These are phyloP conservation scores for Effrenium voratum DNA, from an alignment of 73 alveolate species.

Conservation along the genomic window DNA sequence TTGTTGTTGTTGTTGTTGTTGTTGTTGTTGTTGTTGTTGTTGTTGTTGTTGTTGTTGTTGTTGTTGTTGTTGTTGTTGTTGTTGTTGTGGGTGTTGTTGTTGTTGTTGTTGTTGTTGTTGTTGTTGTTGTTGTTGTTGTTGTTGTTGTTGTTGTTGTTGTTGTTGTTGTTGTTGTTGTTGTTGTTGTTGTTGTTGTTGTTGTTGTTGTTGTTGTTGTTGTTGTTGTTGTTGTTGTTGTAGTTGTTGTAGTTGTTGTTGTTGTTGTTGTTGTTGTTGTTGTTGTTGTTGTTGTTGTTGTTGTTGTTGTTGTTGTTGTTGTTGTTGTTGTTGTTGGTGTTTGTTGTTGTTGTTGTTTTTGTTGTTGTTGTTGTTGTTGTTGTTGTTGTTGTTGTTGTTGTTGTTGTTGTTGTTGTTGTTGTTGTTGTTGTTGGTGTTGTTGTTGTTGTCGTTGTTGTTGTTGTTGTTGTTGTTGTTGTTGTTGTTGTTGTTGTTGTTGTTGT, in stretches of 20 bases:
- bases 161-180: neutral
- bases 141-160: neutral
- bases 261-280: neutral
- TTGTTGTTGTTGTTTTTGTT: neutral
- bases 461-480: neutral
- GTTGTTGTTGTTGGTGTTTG: neutral
- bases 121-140: neutral
- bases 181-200: neutral
- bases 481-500: neutral
- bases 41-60: neutral
- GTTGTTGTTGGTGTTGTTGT: neutral
- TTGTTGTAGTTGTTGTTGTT: neutral
- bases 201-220: neutral
- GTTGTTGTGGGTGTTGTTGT: neutral
- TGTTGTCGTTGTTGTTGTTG: neutral
- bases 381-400: neutral
- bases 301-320: neutral
- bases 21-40: neutral
- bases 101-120: neutral
- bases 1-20: neutral
- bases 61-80: neutral
- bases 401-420: neutral
- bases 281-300: neutral
- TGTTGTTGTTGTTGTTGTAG: neutral
- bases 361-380: neutral